A percentile compares a stretch with the other conserved stretches of the same genome.
phyloP scores from a whole-genome alignment of 768 basidiomycete species.

The Naganishia randhawae region DNA sequence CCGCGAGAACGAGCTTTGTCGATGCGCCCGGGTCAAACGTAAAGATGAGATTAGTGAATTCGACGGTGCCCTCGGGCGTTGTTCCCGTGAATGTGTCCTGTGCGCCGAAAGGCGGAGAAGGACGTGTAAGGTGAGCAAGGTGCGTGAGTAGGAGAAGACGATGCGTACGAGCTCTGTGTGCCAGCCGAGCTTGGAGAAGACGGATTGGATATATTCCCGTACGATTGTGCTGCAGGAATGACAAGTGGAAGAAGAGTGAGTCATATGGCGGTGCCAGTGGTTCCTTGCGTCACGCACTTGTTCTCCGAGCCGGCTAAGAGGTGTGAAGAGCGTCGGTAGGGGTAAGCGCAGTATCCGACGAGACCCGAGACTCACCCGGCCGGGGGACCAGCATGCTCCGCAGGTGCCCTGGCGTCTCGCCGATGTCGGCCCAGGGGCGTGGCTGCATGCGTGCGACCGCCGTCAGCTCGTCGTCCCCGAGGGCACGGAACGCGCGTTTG shows the following conservation, averaged over 20 bases:
- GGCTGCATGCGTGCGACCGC: conserved; percentile 10
- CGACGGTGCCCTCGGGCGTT: conserved; percentile 76
- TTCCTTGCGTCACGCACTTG: conserved; percentile 40
- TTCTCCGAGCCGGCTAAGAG: conserved; percentile 48
- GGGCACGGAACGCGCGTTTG: conserved; percentile 13
- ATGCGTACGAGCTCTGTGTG: conserved; percentile 63
- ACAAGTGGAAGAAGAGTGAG: conserved; percentile 55
- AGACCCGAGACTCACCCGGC: conserved; percentile 57
- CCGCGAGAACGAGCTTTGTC: conserved; percentile 77
- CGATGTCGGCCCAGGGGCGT: conserved; percentile 37
- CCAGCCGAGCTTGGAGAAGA: conserved; percentile 73
- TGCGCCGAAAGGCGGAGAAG: neutral
- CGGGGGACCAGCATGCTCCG: conserved; percentile 83
- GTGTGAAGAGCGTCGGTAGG: conserved; percentile 6
- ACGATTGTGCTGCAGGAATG: conserved; percentile 70
- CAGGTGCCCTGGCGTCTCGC: conserved; percentile 60
- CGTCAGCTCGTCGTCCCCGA: conserved; percentile 1
- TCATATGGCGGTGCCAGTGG: neutral
- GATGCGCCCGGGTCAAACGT: conserved; percentile 87
- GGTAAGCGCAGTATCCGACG: conserved; percentile 11
- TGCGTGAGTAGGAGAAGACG: neutral
- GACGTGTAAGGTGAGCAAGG: neutral
- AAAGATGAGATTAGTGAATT: conserved; percentile 86
- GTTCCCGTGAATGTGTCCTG: conserved; percentile 68
- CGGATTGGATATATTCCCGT: conserved; percentile 71